Percentiles rank a stretch among this genome's conserved stretches.
These are phyloP conservation scores for Colletotrichum paranaense DNA, from an alignment of 2,329 filamentous ascomycete genomes.

Conservation along the genomic window DNA sequence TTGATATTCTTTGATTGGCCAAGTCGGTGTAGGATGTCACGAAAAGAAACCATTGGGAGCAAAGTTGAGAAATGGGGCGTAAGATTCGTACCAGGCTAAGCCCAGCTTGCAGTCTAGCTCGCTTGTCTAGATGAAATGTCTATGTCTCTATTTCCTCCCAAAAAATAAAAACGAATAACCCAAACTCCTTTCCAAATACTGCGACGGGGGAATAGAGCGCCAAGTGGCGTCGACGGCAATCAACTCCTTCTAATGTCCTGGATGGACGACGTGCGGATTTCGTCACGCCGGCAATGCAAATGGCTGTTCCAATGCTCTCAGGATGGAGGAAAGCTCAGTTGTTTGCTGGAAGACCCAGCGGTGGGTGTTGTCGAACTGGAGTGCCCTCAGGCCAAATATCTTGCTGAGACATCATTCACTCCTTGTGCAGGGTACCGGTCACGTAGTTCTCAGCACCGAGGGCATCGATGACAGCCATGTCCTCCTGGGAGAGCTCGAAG, in stretches of 20 bases:
- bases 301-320: constrained; percentile 30
- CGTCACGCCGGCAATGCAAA: constrained; percentile 17
- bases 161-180: background rate
- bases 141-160: constrained; percentile 14
- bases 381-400: constrained; percentile 2
- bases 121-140: constrained; percentile 13
- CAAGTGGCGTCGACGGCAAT: constrained; percentile 19
- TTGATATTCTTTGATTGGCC: too few species aligned
- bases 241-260: constrained; percentile 34
- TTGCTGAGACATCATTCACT: constrained; percentile 41
- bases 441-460: constrained; percentile 40
- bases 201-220: constrained; percentile 23
- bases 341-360: constrained; percentile 9
- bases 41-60: background rate
- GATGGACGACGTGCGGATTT: constrained; percentile 31
- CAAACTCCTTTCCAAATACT: constrained; percentile 22
- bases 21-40: too few species aligned
- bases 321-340: constrained; percentile 31
- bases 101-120: constrained; percentile 25
- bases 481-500: constrained; percentile 68
- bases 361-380: constrained; percentile 7
- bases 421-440: constrained; percentile 52
- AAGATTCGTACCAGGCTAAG: constrained; percentile 29
- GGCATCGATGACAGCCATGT: constrained; percentile 51
- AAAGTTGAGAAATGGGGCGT: constrained; percentile 7